phyloP scores from a whole-genome alignment of 331 rosid species.

The Erythrophleum ivorense region DNA sequence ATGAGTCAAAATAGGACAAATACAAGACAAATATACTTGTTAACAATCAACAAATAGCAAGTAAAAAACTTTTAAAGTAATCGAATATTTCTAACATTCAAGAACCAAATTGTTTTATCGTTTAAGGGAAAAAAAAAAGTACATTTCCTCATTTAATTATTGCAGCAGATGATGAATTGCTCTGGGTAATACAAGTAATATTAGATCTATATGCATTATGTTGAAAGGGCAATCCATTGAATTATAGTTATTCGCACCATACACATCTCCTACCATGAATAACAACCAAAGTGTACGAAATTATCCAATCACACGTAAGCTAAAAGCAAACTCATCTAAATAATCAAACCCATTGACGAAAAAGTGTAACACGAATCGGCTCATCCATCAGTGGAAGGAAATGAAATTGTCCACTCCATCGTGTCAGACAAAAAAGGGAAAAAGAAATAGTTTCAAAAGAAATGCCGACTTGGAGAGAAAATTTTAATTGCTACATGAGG shows the following conservation, averaged over 20 bases:
- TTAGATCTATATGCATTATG: constrained; percentile 1
- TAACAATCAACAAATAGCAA: background rate
- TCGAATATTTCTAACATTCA: background rate
- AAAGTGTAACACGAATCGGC: too few relatives aligned
- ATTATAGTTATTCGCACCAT: background rate
- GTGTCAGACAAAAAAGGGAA: background rate
- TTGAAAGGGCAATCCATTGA: background rate
- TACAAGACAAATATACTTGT: background rate
- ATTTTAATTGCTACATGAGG: background rate
- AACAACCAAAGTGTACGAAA: background rate
- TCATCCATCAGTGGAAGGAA: background rate
- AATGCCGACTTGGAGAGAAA: constrained; percentile 14
- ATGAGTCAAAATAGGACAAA: background rate
- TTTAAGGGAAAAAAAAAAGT: background rate
- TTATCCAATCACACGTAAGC: background rate
- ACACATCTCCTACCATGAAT: background rate
- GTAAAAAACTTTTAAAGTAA: background rate
- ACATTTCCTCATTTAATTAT: background rate
- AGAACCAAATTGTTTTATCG: background rate
- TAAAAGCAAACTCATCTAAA: background rate
- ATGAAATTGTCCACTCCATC: background rate
- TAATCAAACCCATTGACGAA: constrained; percentile 1
- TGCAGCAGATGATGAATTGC: background rate
- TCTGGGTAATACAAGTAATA: background rate
- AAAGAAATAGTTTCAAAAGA: background rate